phyloP scores from a whole-genome alignment of 2,329 filamentous ascomycete species.

The Colletotrichum kahawae region DNA sequence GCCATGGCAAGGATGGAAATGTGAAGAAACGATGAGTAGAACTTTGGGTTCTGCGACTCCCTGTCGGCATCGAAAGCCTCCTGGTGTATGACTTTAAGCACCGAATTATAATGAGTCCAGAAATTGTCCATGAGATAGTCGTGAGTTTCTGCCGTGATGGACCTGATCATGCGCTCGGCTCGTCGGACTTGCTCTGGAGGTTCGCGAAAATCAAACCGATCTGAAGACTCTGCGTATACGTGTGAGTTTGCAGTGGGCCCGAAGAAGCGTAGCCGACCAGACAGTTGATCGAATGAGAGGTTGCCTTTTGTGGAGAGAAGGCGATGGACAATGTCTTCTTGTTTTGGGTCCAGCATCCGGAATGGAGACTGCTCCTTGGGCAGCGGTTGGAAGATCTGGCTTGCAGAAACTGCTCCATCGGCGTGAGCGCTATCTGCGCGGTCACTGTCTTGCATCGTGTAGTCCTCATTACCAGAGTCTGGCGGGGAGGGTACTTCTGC shows the following conservation, averaged over 20 bases:
- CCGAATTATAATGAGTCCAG: slow-evolving; percentile 56
- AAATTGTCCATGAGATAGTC: slow-evolving; percentile 58
- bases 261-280: slow-evolving; percentile 56
- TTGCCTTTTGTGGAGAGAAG: slow-evolving; percentile 55
- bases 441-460: slow-evolving; percentile 29
- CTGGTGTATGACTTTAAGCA: slow-evolving; percentile 54
- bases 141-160: slow-evolving; percentile 49
- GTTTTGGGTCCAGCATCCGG: slow-evolving; percentile 42
- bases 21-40: slow-evolving; percentile 58
- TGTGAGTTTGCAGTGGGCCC: slow-evolving; percentile 59
- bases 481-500: slow-evolving; percentile 33
- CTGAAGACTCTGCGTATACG: slow-evolving; percentile 47
- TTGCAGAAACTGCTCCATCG: neutral
- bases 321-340: slow-evolving; percentile 53
- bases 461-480: slow-evolving; percentile 38
- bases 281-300: slow-evolving; percentile 56
- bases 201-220: slow-evolving; percentile 40
- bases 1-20: slow-evolving; percentile 57
- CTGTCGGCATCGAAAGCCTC: slow-evolving; percentile 53
- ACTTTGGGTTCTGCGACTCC: slow-evolving; percentile 48
- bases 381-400: slow-evolving; percentile 25
- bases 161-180: slow-evolving; percentile 52
- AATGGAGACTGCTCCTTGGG: slow-evolving; percentile 37
- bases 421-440: slow-evolving; percentile 25
- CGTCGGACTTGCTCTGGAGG: slow-evolving; percentile 48